Conservation (phyloP, 2,329 filamentous ascomycete genomes). For the Myriosclerotinia duriaeana region DNA sequence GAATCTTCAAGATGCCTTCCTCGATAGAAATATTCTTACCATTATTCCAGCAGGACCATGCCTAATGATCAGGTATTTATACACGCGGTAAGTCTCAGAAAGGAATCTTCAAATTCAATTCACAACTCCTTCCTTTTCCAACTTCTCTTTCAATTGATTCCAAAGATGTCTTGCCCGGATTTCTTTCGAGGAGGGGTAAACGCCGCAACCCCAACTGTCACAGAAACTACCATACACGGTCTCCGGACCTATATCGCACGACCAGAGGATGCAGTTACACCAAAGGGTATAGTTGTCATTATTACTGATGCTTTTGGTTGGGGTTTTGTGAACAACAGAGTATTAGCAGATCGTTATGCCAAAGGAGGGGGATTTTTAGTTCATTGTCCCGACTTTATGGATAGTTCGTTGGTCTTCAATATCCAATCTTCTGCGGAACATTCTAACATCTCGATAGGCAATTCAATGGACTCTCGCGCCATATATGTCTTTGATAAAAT, state of each 20-base stretch:
- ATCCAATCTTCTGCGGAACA: not conserved
- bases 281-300: constrained; percentile 49
- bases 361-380: constrained; percentile 47
- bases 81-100: not conserved
- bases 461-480: constrained; percentile 22
- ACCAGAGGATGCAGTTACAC: constrained; percentile 38
- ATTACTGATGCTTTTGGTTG: constrained; percentile 54
- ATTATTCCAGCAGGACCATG: not conserved
- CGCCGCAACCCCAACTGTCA: constrained; percentile 44
- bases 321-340: constrained; percentile 49
- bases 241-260: constrained; percentile 47
- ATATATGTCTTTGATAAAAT: constrained; percentile 32
- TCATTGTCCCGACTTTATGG: constrained; percentile 54
- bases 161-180: constrained; percentile 31
- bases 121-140: no score
- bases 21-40: no score
- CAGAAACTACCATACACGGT: constrained; percentile 46
- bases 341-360: constrained; percentile 52
- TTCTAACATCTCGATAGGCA: not conserved
- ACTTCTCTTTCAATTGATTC: not conserved
- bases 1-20: no score
- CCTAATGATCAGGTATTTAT: not conserved
- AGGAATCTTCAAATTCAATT: not conserved
- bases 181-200: constrained; percentile 45
- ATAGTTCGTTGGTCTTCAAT: constrained; percentile 39